These are phyloP conservation scores for Oryza rufipogon DNA, from an alignment of 176 grass and related monocot genomes.

Conservation along the genomic window DNA sequence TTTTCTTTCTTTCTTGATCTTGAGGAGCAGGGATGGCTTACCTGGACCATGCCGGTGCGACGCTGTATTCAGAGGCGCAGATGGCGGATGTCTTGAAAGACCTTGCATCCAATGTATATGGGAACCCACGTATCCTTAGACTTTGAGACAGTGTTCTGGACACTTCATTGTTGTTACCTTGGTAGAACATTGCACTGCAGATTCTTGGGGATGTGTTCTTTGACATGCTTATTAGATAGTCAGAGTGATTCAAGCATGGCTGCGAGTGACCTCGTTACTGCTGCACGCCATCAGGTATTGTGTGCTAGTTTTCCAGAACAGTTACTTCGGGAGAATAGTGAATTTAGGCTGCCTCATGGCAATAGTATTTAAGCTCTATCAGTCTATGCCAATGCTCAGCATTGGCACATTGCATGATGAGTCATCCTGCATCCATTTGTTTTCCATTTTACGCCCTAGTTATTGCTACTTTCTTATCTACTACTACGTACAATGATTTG, in stretches of 20 bases:
- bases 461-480: background rate
- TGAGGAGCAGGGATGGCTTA: slow-evolving; percentile 65
- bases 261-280: slow-evolving; percentile 55
- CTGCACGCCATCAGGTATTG: slow-evolving; percentile 71
- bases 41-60: slow-evolving; percentile 84
- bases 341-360: background rate
- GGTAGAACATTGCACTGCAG: background rate
- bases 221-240: slow-evolving; percentile 71
- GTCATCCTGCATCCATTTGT: background rate
- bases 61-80: slow-evolving; percentile 80
- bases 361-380: background rate
- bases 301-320: background rate
- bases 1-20: background rate
- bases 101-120: slow-evolving; percentile 73
- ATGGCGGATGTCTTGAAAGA: slow-evolving; percentile 68
- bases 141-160: background rate
- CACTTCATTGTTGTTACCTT: background rate
- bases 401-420: background rate
- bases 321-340: background rate
- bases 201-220: slow-evolving; percentile 38
- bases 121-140: slow-evolving; percentile 94
- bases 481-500: background rate
- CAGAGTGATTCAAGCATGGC: slow-evolving; percentile 87
- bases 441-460: background rate
- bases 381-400: background rate